These are phyloP conservation scores for Tagetes patula DNA, from an alignment of 129 eudicot genomes.

Conservation along the genomic window DNA sequence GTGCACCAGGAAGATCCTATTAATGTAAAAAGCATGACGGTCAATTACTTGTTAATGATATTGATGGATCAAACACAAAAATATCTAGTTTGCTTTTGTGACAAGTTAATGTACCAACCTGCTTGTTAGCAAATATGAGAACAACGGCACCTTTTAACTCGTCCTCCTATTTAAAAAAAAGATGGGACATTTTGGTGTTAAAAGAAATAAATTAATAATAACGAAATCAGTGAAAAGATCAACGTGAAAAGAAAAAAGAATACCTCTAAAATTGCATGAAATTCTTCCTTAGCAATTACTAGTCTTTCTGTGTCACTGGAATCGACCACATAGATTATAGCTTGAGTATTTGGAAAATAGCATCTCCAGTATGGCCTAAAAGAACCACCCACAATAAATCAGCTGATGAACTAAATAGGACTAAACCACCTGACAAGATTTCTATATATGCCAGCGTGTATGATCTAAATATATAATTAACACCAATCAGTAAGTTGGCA, in stretches of 20 bases:
- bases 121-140: constrained; percentile 95
- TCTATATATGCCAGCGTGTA: constrained; percentile 1
- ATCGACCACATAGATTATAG: constrained; percentile 96
- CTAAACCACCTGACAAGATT: neutral
- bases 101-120: constrained; percentile 44
- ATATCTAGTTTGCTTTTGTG: neutral
- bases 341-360: constrained; percentile 98
- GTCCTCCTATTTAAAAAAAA: constrained; percentile 66
- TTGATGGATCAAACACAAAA: constrained; percentile 2
- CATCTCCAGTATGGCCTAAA: constrained; percentile 99
- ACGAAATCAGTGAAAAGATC: neutral
- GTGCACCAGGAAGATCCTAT: constrained; percentile 99
- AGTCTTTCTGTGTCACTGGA: constrained; percentile 98
- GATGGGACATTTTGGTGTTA: constrained; percentile 10
- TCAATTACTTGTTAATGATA: constrained; percentile 4
- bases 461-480: neutral
- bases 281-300: constrained; percentile 94
- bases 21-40: neutral
- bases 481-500: neutral
- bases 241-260: neutral
- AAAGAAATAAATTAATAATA: neutral
- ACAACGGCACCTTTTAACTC: constrained; percentile 92
- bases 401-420: constrained; percentile 21
- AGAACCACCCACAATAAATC: constrained; percentile 27
- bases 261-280: constrained; percentile 96